Base-by-base conservation (phyloP, 768 basidiomycete genomes). In the Sutorius australiensis region DNA sequence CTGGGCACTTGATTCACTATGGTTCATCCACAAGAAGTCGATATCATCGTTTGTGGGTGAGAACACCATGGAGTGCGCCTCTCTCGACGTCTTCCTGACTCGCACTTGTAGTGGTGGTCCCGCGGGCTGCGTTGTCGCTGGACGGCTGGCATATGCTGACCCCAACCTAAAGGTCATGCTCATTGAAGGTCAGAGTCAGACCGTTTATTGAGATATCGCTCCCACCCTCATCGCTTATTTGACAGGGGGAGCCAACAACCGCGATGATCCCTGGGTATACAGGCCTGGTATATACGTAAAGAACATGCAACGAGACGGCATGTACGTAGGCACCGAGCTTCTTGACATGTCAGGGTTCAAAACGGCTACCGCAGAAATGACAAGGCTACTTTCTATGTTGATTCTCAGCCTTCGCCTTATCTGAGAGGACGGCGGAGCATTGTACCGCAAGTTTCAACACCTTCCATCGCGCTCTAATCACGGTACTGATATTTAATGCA, bases 181-280 rank as follows among this genome's bases (percentile, higher is more conserved):
- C 60, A 82, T 87, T 53, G 86, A 87, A 74, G 86, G 83, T 80
- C 50, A 19, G 67, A 30, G 83, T 80, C 50, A 17, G 67, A 30
- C 21, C 16, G 10, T 9, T 37, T 19, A 40, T 31, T 55, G 6
- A 42, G 12, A 17, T 13, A n/a, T 28, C 31, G 37, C 16, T 38
- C 17, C 31, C 27, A 19, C 13, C 48, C 43, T 33, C 27, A 34
- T 19, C 1, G 7, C 21, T 57, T 34, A n/a, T 12, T 24, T 21
- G 40, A 27, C 31, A 84, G 83, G 76, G 49, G 84, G 85, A 52
- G 80, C 81, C 17, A 86, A 86, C 74, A 87, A 86, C 69, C 75
- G 82, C 13, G 84, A 86, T 59, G 85, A 87, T 55, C 85, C 84
- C 40, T 86, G 83, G 84, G 86, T 87, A 46, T 87, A 86, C 66